These are phyloP conservation scores for Blastobotrys ciferrii DNA, from an alignment of 1,139 yeast genomes.

Conservation along the genomic window DNA sequence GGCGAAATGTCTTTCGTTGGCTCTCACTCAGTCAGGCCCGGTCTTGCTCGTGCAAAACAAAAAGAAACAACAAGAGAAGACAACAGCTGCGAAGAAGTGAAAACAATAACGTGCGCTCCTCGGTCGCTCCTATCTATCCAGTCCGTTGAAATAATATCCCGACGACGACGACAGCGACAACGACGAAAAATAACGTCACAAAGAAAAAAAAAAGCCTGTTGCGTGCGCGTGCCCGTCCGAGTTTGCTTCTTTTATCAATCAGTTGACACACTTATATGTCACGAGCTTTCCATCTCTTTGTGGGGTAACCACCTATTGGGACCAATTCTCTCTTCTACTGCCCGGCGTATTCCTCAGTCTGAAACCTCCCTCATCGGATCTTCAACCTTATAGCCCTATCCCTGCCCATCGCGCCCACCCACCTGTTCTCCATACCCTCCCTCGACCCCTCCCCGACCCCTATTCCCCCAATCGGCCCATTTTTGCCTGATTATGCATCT, in stretches of 20 bases:
- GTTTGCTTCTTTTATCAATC: slow-evolving; percentile 1
- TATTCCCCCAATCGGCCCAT: too few relatives aligned
- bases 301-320: slow-evolving; percentile 8
- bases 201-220: not conserved
- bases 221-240: not conserved
- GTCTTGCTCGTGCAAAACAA: too few relatives aligned
- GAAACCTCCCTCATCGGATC: not conserved
- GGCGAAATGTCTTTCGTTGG: not conserved
- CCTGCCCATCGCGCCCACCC: too few relatives aligned
- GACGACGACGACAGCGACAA: too few relatives aligned
- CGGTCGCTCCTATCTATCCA: not conserved
- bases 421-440: too few relatives aligned
- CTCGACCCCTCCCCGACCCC: too few relatives aligned
- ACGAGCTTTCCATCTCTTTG: slow-evolving; percentile 6
- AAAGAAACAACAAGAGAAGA: not conserved
- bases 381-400: too few relatives aligned
- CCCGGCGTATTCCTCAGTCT: not conserved
- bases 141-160: not conserved
- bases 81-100: too few relatives aligned
- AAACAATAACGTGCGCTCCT: too few relatives aligned
- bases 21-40: not conserved
- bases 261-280: slow-evolving; percentile 5
- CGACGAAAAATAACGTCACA: not conserved
- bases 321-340: slow-evolving; percentile 5
- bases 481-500: too few relatives aligned